These are phyloP conservation scores for Areca catechu DNA, from an alignment of 176 grass and related monocot species.

Conservation along the genomic window DNA sequence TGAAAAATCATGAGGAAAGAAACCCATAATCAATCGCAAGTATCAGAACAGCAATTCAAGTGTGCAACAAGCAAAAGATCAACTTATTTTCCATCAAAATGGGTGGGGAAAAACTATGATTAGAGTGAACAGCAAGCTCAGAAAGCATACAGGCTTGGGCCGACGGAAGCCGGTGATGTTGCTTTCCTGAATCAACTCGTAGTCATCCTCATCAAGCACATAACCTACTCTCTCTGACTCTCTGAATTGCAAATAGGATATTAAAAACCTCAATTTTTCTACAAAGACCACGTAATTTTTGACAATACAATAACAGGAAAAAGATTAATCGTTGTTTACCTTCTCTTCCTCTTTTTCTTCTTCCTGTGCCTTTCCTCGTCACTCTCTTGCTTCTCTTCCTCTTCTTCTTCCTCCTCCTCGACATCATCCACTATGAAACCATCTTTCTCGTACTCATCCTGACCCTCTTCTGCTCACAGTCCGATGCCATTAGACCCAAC, in stretches of 20 bases:
- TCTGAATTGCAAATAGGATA: slow-evolving; percentile 24
- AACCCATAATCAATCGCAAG: too few species aligned
- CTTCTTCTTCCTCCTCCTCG: slow-evolving; percentile 71
- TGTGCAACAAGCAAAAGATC: too few species aligned
- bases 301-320: background rate
- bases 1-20: too few species aligned
- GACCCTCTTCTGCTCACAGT: slow-evolving; percentile 53
- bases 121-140: background rate
- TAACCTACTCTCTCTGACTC: slow-evolving; percentile 65
- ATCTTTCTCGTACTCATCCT: slow-evolving; percentile 93
- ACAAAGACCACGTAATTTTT: too few species aligned
- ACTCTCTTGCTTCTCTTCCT: slow-evolving; percentile 45
- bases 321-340: slow-evolving; percentile 19
- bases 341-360: slow-evolving; percentile 67
- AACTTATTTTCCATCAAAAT: too few species aligned
- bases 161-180: slow-evolving; percentile 77
- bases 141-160: slow-evolving; percentile 57
- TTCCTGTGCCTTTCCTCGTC: slow-evolving; percentile 74
- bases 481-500: background rate
- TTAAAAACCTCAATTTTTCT: too few species aligned
- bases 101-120: background rate
- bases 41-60: too few species aligned
- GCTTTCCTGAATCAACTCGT: slow-evolving; percentile 89
- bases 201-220: slow-evolving; percentile 94
- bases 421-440: slow-evolving; percentile 94